Evolutionary conservation across 352 stramenopile species (phyloP).

Genomic region (Elongisporangium prolatum): DNA sequence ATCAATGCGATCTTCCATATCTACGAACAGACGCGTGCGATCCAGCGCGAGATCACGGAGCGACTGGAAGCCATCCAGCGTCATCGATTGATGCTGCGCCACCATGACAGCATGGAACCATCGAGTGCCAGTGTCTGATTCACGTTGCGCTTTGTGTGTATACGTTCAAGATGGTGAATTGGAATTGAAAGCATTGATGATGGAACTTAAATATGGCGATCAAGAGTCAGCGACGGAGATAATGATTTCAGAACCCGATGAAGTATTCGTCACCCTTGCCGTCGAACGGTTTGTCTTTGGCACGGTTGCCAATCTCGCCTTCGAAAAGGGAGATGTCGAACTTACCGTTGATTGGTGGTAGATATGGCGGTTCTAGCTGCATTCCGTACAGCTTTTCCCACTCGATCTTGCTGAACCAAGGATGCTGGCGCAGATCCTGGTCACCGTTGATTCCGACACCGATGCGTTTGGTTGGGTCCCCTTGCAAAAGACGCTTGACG

Average conservation of each 20-base stretch:
- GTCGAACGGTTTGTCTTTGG: constrained; percentile 65
- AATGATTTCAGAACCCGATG: constrained; percentile 46
- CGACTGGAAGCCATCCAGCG: constrained; percentile 35
- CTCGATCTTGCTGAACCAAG: constrained; percentile 71
- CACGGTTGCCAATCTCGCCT: constrained; percentile 63
- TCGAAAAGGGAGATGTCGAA: constrained; percentile 80
- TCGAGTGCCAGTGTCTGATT: constrained; percentile 62
- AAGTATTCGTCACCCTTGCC: constrained; percentile 66
- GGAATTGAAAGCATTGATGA: neutral
- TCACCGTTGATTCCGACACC: constrained; percentile 69
- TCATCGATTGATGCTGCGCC: constrained; percentile 18
- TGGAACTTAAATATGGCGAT: neutral
- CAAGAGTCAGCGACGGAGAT: too few relatives aligned
- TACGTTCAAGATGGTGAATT: too few relatives aligned
- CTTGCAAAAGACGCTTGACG: constrained; percentile 88
- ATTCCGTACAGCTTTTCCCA: constrained; percentile 69
- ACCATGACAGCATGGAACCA: constrained; percentile 46
- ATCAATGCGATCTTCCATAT: constrained; percentile 47
- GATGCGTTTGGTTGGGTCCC: constrained; percentile 77
- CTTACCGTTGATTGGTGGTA: constrained; percentile 50
- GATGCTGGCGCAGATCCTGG: constrained; percentile 57
- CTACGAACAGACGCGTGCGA: constrained; percentile 44
- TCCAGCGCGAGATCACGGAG: constrained; percentile 50
- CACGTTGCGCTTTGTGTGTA: too few relatives aligned
- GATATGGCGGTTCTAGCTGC: constrained; percentile 53